Conservation (phyloP, 1,139 yeast genomes). For the Yamadazyma oceani region DNA sequence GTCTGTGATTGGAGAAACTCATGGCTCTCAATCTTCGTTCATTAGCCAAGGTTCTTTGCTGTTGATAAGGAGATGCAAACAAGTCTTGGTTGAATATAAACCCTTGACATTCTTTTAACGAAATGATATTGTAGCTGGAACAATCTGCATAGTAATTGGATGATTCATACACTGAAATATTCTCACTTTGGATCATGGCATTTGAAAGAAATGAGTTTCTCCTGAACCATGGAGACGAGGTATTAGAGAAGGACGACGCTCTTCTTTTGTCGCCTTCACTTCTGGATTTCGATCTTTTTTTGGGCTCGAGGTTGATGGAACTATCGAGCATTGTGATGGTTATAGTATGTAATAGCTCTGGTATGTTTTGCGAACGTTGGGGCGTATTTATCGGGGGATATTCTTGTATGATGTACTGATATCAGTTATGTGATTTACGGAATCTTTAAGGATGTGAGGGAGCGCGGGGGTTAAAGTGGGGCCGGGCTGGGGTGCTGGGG, state of each 20-base stretch:
- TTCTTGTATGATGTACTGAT: too few relatives aligned
- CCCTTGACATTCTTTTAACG: constrained; percentile 68
- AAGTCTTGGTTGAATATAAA: constrained; percentile 73
- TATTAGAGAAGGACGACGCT: constrained; percentile 45
- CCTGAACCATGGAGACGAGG: constrained; percentile 57
- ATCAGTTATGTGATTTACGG: too few relatives aligned
- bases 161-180: constrained; percentile 56
- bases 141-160: constrained; percentile 32
- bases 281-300: constrained; percentile 1
- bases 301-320: not conserved
- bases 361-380: too few relatives aligned
- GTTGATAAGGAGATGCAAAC: constrained; percentile 68
- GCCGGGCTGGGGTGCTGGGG: too few relatives aligned
- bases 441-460: too few relatives aligned
- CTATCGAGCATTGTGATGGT: too few relatives aligned
- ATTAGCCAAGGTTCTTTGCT: constrained; percentile 46
- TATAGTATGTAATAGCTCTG: too few relatives aligned
- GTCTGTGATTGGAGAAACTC: constrained; percentile 17
- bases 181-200: constrained; percentile 63
- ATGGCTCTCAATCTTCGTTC: constrained; percentile 33
- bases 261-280: constrained; percentile 23
- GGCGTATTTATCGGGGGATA: too few relatives aligned
- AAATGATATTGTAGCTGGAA: constrained; percentile 39
- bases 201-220: constrained; percentile 60
- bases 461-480: not conserved